A percentile compares a stretch with the other conserved stretches of the same genome.
These are phyloP conservation scores for Bothriochloa decipiens DNA, from an alignment of 176 grass and related monocot species.

Conservation along the genomic window DNA sequence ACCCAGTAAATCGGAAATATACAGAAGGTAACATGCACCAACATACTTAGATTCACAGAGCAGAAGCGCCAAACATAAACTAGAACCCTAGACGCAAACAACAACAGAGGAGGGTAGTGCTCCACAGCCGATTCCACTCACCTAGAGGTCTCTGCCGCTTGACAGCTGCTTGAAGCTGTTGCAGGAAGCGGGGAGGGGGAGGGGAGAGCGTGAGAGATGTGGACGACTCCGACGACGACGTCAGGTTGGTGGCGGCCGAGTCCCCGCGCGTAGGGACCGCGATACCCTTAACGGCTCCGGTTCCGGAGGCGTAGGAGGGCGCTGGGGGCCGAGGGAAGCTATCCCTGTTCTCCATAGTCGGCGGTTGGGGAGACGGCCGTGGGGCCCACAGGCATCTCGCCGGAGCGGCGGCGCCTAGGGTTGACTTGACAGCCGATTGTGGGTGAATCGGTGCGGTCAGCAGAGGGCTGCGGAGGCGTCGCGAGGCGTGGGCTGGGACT, in stretches of 20 bases:
- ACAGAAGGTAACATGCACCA: not conserved
- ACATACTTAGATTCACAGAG: conserved; percentile 19
- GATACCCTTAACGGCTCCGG: conserved; percentile 10
- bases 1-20: not conserved
- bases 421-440: conserved; percentile 13
- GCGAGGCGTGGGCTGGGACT: conserved; percentile 14
- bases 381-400: conserved; percentile 63
- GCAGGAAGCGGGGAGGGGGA: conserved; percentile 45
- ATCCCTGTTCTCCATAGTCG: conserved; percentile 73
- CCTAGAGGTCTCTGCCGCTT: conserved; percentile 71
- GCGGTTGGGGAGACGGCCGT: conserved; percentile 26
- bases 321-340: conserved; percentile 54
- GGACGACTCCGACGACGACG: conserved; percentile 60
- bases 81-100: conserved; percentile 31
- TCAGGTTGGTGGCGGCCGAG: conserved; percentile 43
- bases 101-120: not conserved
- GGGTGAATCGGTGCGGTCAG: not conserved
- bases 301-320: conserved; percentile 18
- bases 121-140: conserved; percentile 35
- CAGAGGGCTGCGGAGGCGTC: not conserved
- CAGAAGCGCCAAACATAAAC: conserved; percentile 20
- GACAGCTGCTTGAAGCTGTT: conserved; percentile 67
- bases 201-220: conserved; percentile 54
- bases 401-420: conserved; percentile 39
- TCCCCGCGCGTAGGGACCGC: conserved; percentile 39